phyloP scores from a whole-genome alignment of 208 protist species.

The Angomonas ambiguus region DNA sequence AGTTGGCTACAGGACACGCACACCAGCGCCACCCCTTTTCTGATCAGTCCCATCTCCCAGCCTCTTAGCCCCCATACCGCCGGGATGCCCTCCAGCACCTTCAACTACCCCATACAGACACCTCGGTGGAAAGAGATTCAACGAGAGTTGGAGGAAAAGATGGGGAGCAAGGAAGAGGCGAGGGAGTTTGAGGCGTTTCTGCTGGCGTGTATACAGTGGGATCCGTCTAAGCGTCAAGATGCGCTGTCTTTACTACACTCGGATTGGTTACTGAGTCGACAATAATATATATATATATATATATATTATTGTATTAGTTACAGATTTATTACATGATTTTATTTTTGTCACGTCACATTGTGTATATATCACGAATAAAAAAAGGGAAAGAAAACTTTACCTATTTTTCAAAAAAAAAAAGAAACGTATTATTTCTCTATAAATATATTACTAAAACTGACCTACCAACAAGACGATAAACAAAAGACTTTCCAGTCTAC shows the following conservation, averaged over 20 bases:
- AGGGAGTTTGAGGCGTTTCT: conserved; percentile 38
- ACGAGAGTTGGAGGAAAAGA: conserved; percentile 20
- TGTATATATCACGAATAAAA: no score
- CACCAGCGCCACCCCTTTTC: no score
- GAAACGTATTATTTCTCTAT: not conserved
- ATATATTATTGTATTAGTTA: no score
- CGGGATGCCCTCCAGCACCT: conserved; percentile 3
- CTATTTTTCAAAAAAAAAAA: conserved; percentile 6
- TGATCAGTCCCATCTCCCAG: no score
- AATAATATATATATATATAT: not conserved
- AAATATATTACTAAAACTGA: not conserved
- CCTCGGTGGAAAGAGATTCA: conserved; percentile 32
- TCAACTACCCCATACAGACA: conserved; percentile 27
- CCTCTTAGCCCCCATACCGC: no score
- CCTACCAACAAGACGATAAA: no score
- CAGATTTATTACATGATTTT: no score
- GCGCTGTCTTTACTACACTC: conserved; percentile 30
- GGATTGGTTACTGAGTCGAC: conserved; percentile 25
- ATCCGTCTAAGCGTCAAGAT: conserved; percentile 29
- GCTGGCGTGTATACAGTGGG: conserved; percentile 46
- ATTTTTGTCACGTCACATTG: no score
- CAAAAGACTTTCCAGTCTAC: no score
- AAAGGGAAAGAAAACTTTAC: no score
- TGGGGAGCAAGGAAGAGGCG: conserved; percentile 26
- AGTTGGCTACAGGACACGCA: no score